Evolutionary conservation across 164 flowering plant species (phyloP), one percentile per base, ranked within the genome.

Genomic region (Kalanchoe fedtschenkoi): DNA sequence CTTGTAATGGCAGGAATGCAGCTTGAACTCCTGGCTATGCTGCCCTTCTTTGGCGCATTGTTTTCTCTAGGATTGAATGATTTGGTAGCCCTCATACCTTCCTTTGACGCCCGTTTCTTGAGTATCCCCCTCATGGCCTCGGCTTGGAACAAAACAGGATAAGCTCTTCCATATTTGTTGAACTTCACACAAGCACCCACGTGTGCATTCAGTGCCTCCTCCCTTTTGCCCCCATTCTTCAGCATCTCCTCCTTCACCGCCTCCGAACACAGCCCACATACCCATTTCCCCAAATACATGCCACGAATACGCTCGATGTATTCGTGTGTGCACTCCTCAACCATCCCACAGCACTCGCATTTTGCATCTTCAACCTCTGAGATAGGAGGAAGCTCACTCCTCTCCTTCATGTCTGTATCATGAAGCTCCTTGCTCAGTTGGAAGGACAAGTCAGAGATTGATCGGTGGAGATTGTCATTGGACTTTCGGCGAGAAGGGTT

Each of bases 291-390:
- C 0, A 65, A 76, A 66, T 66, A 88, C 76, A 75, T 79, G 16
- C 71, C 75, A 0, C 89, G 77, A 7, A 87, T 77, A 0, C 75
- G 66, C 16, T 75, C 72, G 13, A 88, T 81, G 77, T 88, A 91
- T 68, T 87, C 83, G 0, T 71, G 80, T 1, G 97, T 88, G 79
- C 82, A 91, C 77, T 91, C 96, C 66, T 91, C 97, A 6, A 68
- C 68, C 87, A 88, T 77, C 26, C 95, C 90, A 56, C 96, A 91
- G 39, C 97, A 91, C 84, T 91, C 96, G 42, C 97, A 91, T 72
- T 80, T 81, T 0, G 85, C 87, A 34, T 81, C 75, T 58, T 86
- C 93, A 0, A 85, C 86, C 69, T 91, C 87, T 0, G 83, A 78
- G 24, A 90, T 86, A 0, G 93, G 77, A 2, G 85, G 76, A n/a